Conservation (phyloP, 495 filamentous ascomycete species). For the Aspergillus haitiensis region DNA sequence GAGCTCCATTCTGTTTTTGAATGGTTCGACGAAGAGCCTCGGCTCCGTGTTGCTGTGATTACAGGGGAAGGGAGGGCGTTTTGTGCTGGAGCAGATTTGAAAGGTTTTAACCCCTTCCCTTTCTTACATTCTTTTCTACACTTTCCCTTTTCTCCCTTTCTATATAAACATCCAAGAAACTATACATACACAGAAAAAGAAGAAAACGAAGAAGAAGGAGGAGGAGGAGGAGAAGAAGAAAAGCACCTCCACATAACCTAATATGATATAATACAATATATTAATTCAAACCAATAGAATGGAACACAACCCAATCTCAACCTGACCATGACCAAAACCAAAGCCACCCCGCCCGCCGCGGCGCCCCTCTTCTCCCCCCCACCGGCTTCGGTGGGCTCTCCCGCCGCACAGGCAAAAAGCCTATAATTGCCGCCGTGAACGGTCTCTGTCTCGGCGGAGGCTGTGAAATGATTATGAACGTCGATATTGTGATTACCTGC, state of each 20-base stretch:
- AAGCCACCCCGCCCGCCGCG: slow-evolving; percentile 21
- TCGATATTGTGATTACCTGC: slow-evolving; percentile 66
- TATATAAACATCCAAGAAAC: background rate
- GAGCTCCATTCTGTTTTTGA: slow-evolving; percentile 55
- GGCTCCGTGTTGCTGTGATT: slow-evolving; percentile 54
- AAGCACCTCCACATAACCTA: background rate
- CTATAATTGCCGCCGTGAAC: slow-evolving; percentile 74
- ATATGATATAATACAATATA: background rate
- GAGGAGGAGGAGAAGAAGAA: background rate
- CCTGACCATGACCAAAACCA: slow-evolving; percentile 10
- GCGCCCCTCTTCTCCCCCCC: slow-evolving; percentile 15
- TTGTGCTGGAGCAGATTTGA: slow-evolving; percentile 61
- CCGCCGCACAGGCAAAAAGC: slow-evolving; percentile 53
- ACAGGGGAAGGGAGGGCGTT: slow-evolving; percentile 59
- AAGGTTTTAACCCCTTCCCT: slow-evolving; percentile 33
- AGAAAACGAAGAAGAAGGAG: background rate
- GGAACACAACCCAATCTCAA: slow-evolving; percentile 30
- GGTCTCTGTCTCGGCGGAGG: slow-evolving; percentile 75
- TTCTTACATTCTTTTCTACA: no score
- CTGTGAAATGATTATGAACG: slow-evolving; percentile 71
- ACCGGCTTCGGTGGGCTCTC: slow-evolving; percentile 45
- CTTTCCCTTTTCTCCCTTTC: background rate
- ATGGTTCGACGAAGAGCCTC: slow-evolving; percentile 59
- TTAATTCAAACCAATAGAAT: slow-evolving; percentile 36
- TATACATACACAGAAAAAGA: background rate